Evolutionary conservation across 2,329 filamentous ascomycete genomes (phyloP), one percentile per base, ranked within the genome.

Genomic region (Pestalotiopsis sp.): DNA sequence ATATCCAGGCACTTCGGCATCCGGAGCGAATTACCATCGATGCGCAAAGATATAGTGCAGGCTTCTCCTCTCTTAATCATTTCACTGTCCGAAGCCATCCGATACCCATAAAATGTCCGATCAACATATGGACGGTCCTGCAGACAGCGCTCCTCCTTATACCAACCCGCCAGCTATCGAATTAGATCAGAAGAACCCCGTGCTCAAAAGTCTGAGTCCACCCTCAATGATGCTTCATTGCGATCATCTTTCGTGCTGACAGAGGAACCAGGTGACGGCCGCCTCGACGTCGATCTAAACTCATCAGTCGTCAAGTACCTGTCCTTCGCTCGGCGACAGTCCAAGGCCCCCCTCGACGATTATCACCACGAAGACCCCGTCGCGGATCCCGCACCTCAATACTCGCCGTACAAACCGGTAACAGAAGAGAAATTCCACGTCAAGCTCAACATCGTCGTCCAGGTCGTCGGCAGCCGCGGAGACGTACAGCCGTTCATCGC

Each of bases 401-500:
- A 59, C 57, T 59, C 20, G 57, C 57, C 57, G n/a, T 59, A 59
- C 11, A n/a, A 27, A 52, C 45, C 13, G 9, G 45, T 6, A 6
- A n/a, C 17, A 52, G 20, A 6, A 9, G 17, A 17, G 5, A 52
- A 52, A 7, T 52, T 52, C n/a, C 45, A 17, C 45, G 45, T 52
- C n/a, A n/a, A 80, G 52, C 82, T 93, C 68, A 93, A 93, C 78
- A 84, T 94, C 38, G 92, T 92, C 56, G 90, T 94, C 66, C 92
- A 93, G 73, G 91, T 93, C 25, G 91, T 93, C 13, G 92, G 92
- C 4, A 93, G 91, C 13, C 84, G 92, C 56, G 92, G 92, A 63
- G 92, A 94, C 75, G 91, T 94, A 1, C 92, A 94, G 77, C 92
- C 92, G 0, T 94, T 94, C 74, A 83, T 93, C 23, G 91, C 91